Evolutionary conservation across 2,329 filamentous ascomycete genomes (phyloP), one percentile per base, ranked within the genome.

Genomic region (Penicillium sp.): DNA sequence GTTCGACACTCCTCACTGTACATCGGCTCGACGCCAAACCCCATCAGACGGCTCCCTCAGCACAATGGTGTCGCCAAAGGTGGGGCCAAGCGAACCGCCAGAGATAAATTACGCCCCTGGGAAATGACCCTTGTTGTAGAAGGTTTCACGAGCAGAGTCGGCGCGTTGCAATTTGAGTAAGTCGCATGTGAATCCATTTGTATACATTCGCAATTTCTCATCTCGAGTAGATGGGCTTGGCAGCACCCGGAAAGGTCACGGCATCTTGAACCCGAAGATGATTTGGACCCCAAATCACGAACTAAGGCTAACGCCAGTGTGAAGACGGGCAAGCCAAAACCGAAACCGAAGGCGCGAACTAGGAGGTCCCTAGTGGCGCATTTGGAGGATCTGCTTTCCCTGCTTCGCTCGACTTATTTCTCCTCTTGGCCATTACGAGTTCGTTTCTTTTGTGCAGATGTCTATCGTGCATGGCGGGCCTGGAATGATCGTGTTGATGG

Each of bases 81-180:
- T 49, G 94, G 94, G 35, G 94, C 94, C 30, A 84, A 80, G 30
- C 83, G 87, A 44, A 99, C 94, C 0, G 84, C 88, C 11, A 82
- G 84, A 50, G 74, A 78, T 44, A 85, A 75, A 4, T 75, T 92
- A 58, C 83, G 90, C 40, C 94, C 94, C 0, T 97, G 94, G 91
- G 89, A 96, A 69, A 95, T 96, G 88, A 84, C 90, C 2, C 86
- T 85, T 38, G 79, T 97, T 6, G 88, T 97, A 1, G 89, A 89
- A 7, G 93, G 93, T 0, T 99, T 99, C 62, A 91, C 90, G 0
- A 93, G 89, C 62, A 88, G 88, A 67, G 85, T 93, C 35, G 91
- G 90, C 0, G 94, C 94, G 0, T 76, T 99, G 60, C 93, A 97
- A 69, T 97, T 99, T 69, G 93, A 97, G 88, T 94, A 80, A 70